These are phyloP conservation scores for Hebeloma cylindrosporum DNA, from an alignment of 768 basidiomycete species.

Conservation along the genomic window DNA sequence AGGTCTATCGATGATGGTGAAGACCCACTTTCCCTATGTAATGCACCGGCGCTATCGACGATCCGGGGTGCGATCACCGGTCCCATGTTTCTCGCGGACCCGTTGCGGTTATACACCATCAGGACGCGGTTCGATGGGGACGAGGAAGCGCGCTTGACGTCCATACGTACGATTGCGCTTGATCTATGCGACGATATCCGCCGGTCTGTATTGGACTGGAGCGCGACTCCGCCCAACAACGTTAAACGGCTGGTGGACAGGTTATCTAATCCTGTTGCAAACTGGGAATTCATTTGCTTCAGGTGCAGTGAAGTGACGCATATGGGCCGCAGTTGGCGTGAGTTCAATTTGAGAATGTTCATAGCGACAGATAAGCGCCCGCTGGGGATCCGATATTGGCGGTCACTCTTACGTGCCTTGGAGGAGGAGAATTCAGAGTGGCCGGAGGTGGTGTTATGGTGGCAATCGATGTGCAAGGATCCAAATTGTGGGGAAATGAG, in stretches of 20 bases:
- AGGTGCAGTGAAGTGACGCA: constrained; percentile 35
- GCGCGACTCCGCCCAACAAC: no score
- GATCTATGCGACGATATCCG: constrained; percentile 37
- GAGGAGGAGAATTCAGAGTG: constrained; percentile 48
- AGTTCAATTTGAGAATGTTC: constrained; percentile 39
- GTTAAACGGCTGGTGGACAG: constrained; percentile 35
- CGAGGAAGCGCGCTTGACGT: constrained; percentile 42
- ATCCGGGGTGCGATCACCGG: constrained; percentile 43
- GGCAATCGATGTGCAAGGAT: constrained; percentile 36
- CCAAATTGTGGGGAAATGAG: constrained; percentile 31
- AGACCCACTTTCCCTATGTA: no score
- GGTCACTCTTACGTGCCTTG: constrained; percentile 31
- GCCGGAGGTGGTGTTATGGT: constrained; percentile 40
- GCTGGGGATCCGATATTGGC: constrained; percentile 40
- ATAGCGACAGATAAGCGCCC: constrained; percentile 40
- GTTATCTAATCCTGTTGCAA: constrained; percentile 35
- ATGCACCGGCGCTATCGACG: constrained; percentile 42
- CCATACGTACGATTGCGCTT: constrained; percentile 39
- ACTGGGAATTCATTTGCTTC: constrained; percentile 37
- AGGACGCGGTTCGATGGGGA: constrained; percentile 45
- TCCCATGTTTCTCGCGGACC: constrained; percentile 41
- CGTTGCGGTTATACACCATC: constrained; percentile 49
- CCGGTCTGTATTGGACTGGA: no score
- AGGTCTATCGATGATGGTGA: no score
- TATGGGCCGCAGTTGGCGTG: constrained; percentile 37